Evolutionary conservation across 2,329 filamentous ascomycete species (phyloP).

Genomic region (Cercospora janseana): DNA sequence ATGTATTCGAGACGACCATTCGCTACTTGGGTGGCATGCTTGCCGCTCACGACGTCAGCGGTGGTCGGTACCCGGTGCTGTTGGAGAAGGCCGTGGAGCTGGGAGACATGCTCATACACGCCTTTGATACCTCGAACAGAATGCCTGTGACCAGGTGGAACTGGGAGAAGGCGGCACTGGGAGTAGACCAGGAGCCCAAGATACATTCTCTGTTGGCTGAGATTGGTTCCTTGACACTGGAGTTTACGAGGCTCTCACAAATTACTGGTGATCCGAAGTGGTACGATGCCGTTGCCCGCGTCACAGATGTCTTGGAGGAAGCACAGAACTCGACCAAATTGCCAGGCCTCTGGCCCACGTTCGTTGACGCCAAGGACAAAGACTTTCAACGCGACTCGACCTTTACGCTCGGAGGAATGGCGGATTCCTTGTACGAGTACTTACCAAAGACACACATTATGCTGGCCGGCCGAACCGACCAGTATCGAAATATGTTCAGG

Average conservation of each 20-base stretch:
- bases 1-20: conserved; percentile 70
- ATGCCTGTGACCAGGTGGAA: conserved; percentile 63
- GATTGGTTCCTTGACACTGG: conserved; percentile 59
- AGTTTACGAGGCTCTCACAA: conserved; percentile 64
- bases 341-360: conserved; percentile 63
- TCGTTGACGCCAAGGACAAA: conserved; percentile 47
- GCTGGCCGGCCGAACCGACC: conserved; percentile 32
- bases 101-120: conserved; percentile 62
- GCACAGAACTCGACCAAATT: conserved; percentile 56
- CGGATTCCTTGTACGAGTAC: conserved; percentile 40
- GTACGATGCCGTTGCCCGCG: conserved; percentile 61
- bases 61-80: conserved; percentile 45
- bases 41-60: conserved; percentile 66
- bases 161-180: conserved; percentile 46
- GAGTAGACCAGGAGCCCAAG: conserved; percentile 35
- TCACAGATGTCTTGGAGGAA: conserved; percentile 56
- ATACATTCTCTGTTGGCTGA: conserved; percentile 48
- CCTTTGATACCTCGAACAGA: conserved; percentile 67
- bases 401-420: conserved; percentile 39
- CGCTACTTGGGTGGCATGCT: conserved; percentile 69
- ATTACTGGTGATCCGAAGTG: conserved; percentile 60
- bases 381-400: conserved; percentile 35
- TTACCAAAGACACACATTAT: conserved; percentile 33
- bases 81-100: conserved; percentile 63
- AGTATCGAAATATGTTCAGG: conserved; percentile 50